These are phyloP conservation scores for Hypoxylon intermedium DNA, from an alignment of 495 filamentous ascomycete species.

Conservation along the genomic window DNA sequence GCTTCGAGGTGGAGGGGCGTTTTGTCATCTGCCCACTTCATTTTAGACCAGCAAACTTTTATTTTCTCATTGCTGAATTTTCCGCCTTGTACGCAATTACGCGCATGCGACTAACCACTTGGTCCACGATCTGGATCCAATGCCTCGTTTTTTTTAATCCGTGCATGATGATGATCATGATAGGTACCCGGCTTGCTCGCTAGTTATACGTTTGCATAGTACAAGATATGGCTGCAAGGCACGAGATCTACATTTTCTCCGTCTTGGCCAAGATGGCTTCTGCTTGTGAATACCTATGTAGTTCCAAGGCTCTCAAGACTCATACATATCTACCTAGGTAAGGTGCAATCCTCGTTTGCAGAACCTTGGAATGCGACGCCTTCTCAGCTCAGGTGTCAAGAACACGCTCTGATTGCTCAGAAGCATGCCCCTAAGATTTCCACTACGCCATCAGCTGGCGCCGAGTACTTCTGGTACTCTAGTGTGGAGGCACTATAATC, in stretches of 20 bases:
- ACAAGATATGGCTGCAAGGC: slow-evolving; percentile 32
- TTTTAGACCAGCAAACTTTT: slow-evolving; percentile 37
- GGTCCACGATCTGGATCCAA: slow-evolving; percentile 19
- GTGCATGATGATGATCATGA: no score
- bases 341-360: slow-evolving; percentile 2
- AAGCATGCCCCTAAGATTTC: not conserved
- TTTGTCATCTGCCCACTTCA: slow-evolving; percentile 4
- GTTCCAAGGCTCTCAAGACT: no score
- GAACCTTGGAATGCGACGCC: slow-evolving; percentile 4
- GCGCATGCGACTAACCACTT: slow-evolving; percentile 31
- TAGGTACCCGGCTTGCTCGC: no score
- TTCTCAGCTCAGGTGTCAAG: not conserved
- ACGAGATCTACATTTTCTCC: slow-evolving; percentile 23
- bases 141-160: slow-evolving; percentile 2
- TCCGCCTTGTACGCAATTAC: slow-evolving; percentile 25
- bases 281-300: no score
- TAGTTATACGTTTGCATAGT: no score
- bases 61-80: slow-evolving; percentile 12
- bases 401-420: slow-evolving; percentile 6
- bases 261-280: no score
- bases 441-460: slow-evolving; percentile 5
- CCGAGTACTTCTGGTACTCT: not conserved
- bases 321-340: slow-evolving; percentile 8
- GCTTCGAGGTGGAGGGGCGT: not conserved
- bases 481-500: slow-evolving; percentile 11